Evolutionary conservation across 2,329 filamentous ascomycete species (phyloP), one percentile per base, ranked within the genome.

Genomic region (Colletotrichum destructivum): DNA sequence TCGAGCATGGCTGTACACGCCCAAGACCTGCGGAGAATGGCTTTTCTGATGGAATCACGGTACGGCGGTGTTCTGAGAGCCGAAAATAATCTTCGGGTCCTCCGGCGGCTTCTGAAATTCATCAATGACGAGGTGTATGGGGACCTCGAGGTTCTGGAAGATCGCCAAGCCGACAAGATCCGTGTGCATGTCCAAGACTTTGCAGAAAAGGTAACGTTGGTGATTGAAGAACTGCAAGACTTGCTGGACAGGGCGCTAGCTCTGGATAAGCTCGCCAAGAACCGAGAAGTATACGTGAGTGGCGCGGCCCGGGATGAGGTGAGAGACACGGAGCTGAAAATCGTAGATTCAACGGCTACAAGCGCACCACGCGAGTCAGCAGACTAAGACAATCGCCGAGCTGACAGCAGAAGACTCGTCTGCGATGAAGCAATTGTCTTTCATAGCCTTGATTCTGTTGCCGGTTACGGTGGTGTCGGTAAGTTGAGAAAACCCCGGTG

Each of bases 401-500:
- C 6, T 71, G 49, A 62, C 64, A 11, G 68, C 68, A 31, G 49
- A 71, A 16, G 64, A 71, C 44, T 71, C 68, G 38, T 55, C 68
- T 13, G 64, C 68, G 26, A 71, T 71, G 68, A 71, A 71, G 63
- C 64, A 61, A 18, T 26, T 71, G 8, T 68, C 68, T 23, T 71
- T 71, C 31, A 62, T 68, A 23, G 64, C 68, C 52, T 35, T 71
- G n/a, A 46, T 62, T 9, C 18, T 71, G 31, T 51, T 71, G 35
- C 68, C 68, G n/a, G 57, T 71, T 18, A 71, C 56, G 46, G 68
- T 71, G 5, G 68, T 71, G 21, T 71, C 64, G 51, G 68, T 68
- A 62, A 67, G 68, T 62, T 40, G 40, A 40, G 2, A 31, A n/a
- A 42, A 18, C 42, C 18, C 49, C 35, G 35, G 40, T 23, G 35